Conservation (phyloP, 148 eudicot genomes). For the Nyssa sinensis region DNA sequence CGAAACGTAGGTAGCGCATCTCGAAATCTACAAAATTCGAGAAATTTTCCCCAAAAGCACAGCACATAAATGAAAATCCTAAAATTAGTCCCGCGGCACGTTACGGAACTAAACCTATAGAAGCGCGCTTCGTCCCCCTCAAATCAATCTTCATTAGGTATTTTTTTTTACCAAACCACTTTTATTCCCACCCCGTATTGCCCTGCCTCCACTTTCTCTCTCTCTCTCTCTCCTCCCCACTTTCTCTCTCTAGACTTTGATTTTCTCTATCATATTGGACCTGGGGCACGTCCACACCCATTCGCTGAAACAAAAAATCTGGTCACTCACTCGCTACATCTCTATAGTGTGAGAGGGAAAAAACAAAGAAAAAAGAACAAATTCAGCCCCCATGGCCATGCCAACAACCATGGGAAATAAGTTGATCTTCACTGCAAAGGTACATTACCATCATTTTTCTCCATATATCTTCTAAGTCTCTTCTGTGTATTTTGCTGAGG, state of each 20-base stretch:
- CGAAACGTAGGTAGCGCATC: too few relatives aligned
- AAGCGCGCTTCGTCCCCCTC: background rate
- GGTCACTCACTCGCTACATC: conserved; percentile 28
- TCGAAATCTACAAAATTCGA: too few relatives aligned
- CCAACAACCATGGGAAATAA: conserved; percentile 10
- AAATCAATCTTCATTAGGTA: background rate
- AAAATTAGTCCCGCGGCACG: background rate
- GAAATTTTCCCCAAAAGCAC: too few relatives aligned
- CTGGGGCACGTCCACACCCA: conserved; percentile 24
- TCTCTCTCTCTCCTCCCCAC: conserved; percentile 2
- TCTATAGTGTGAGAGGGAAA: background rate
- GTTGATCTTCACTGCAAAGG: conserved; percentile 24
- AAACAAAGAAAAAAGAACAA: conserved; percentile 9
- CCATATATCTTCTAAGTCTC: background rate
- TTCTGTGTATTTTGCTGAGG: conserved; percentile 14
- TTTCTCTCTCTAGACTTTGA: conserved; percentile 17
- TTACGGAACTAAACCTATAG: background rate
- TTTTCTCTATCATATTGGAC: conserved; percentile 14
- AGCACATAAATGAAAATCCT: too few relatives aligned
- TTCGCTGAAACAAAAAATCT: conserved; percentile 10
- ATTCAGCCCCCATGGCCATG: conserved; percentile 17
- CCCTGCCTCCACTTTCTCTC: background rate
- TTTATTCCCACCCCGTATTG: background rate
- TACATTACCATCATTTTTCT: conserved; percentile 15
- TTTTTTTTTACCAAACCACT: background rate